Conservation (phyloP, 2,329 filamentous ascomycete genomes). For the Cordyceps tenuipes region DNA sequence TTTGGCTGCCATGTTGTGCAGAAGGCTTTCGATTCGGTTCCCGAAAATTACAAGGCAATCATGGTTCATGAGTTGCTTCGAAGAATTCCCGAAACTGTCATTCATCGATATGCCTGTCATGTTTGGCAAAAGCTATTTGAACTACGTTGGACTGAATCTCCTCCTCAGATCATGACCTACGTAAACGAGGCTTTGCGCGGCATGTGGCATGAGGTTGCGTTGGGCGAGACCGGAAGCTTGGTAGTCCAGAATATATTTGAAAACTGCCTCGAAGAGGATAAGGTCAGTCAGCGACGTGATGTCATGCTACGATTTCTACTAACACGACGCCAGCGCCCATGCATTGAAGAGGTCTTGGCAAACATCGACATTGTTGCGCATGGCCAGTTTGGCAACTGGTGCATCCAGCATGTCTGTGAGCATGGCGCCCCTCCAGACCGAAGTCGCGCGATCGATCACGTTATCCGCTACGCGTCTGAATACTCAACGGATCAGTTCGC, state of each 20-base stretch:
- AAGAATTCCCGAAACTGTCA: constrained; percentile 92
- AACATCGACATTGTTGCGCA: constrained; percentile 96
- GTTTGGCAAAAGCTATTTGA: constrained; percentile 99
- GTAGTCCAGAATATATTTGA: constrained; percentile 99
- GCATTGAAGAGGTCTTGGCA: constrained; percentile 89
- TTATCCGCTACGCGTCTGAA: constrained; percentile 85
- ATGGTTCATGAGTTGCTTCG: constrained; percentile 98
- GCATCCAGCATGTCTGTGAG: constrained; percentile 98
- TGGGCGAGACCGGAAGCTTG: constrained; percentile 93
- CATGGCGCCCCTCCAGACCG: constrained; percentile 88
- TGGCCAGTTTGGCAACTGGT: constrained; percentile 99
- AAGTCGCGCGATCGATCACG: constrained; percentile 88
- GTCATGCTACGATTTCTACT: constrained; percentile 3
- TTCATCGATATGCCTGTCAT: constrained; percentile 97
- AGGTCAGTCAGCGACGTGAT: constrained; percentile 47
- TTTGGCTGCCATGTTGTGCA: constrained; percentile 98
- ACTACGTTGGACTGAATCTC: constrained; percentile 87
- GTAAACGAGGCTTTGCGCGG: constrained; percentile 91
- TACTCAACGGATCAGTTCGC: constrained; percentile 99
- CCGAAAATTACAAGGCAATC: constrained; percentile 93
- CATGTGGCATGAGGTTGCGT: constrained; percentile 98
- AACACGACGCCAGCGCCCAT: constrained; percentile 60
- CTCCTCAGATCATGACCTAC: constrained; percentile 96
- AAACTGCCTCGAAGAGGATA: constrained; percentile 97
- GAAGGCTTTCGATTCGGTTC: constrained; percentile 96